These are phyloP conservation scores for Histomonas meleagridis DNA, from an alignment of 208 protist genomes.

Conservation along the genomic window DNA sequence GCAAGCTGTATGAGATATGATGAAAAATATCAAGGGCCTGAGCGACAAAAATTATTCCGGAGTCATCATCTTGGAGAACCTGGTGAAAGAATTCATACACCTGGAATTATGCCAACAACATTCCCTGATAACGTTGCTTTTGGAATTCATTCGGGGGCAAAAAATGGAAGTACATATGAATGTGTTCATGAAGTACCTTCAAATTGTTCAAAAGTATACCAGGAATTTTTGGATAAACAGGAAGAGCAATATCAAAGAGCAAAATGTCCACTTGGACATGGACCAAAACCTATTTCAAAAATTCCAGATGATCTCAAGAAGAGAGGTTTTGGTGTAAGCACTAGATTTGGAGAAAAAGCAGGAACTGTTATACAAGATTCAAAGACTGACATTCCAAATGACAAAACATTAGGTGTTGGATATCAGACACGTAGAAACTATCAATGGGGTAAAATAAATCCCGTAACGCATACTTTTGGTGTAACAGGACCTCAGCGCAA, in stretches of 20 bases:
- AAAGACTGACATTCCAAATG: background rate
- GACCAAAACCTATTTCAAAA: background rate
- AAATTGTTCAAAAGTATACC: background rate
- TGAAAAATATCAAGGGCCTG: background rate
- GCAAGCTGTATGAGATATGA: background rate
- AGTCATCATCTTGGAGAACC: background rate
- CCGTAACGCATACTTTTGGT: background rate
- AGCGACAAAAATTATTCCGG: background rate
- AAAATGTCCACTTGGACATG: background rate
- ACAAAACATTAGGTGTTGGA: background rate
- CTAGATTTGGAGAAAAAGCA: background rate
- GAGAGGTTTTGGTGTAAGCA: background rate
- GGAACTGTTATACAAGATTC: background rate
- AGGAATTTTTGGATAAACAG: background rate
- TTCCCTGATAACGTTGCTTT: background rate
- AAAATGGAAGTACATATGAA: background rate
- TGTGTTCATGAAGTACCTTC: background rate
- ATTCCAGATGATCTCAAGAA: conserved; percentile 1
- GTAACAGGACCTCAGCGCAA: background rate
- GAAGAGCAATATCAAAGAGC: background rate
- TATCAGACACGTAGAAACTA: conserved; percentile 21
- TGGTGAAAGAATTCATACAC: background rate
- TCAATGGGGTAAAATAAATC: background rate
- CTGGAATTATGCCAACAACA: background rate
- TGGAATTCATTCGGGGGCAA: background rate